phyloP scores from a whole-genome alignment of 75 land plant genomes.

The Pseudotsuga menziesii region DNA sequence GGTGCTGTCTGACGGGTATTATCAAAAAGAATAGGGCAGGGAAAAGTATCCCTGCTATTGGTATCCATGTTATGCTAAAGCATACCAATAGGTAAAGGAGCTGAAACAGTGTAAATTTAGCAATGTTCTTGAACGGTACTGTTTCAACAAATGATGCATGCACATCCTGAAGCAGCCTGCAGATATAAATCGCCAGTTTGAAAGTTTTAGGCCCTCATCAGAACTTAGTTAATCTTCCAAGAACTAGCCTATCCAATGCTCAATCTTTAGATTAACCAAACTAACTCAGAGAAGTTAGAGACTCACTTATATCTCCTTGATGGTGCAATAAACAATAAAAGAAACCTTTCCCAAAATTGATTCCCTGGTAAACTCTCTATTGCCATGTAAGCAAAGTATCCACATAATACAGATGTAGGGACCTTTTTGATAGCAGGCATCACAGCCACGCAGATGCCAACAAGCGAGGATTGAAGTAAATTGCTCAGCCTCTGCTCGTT shows the following conservation, averaged over 20 bases:
- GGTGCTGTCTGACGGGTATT: conserved; percentile 58
- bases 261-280: not conserved
- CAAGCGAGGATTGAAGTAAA: conserved; percentile 29
- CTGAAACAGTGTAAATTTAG: conserved; percentile 74
- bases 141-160: conserved; percentile 87
- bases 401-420: conserved; percentile 37
- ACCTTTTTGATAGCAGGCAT: conserved; percentile 31
- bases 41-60: conserved; percentile 90
- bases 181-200: not conserved
- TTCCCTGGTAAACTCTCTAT: conserved; percentile 43
- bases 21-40: conserved; percentile 84
- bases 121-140: conserved; percentile 74
- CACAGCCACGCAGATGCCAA: conserved; percentile 33
- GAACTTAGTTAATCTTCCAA: not conserved
- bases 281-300: conserved; percentile 2
- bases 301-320: conserved; percentile 29
- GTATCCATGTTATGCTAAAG: conserved; percentile 95
- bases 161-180: conserved; percentile 65
- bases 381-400: conserved; percentile 48
- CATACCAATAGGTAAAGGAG: conserved; percentile 69
- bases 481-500: conserved; percentile 44
- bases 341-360: conserved; percentile 42
- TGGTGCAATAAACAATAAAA: conserved; percentile 27
- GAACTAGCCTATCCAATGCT: not conserved
- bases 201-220: not conserved